phyloP scores from a whole-genome alignment of 2,329 filamentous ascomycete genomes.

The Triangularia setosa region DNA sequence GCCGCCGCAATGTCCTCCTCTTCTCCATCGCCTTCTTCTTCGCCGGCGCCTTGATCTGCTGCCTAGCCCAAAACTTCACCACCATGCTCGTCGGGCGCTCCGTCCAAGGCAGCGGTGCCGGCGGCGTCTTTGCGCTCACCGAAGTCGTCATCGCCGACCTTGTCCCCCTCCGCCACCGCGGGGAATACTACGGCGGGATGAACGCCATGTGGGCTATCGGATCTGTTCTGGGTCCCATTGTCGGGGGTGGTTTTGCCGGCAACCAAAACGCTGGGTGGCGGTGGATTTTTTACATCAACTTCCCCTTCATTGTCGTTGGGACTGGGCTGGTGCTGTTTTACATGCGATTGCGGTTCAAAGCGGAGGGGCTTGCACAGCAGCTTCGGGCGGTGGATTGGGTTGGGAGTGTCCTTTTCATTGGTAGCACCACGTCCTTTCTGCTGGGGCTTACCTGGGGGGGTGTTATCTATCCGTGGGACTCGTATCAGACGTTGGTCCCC shows the following conservation, averaged over 20 bases:
- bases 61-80: constrained; percentile 34
- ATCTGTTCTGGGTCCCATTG: constrained; percentile 28
- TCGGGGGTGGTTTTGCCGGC: constrained; percentile 30
- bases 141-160: constrained; percentile 35
- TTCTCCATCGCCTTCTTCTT: constrained; percentile 32
- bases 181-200: constrained; percentile 28
- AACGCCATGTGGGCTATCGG: constrained; percentile 29
- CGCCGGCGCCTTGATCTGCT: constrained; percentile 46
- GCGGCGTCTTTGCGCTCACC: constrained; percentile 30
- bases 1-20: constrained; percentile 30
- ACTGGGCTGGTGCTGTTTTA: too few relatives aligned
- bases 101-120: constrained; percentile 35
- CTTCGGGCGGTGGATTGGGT: too few relatives aligned
- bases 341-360: too few relatives aligned
- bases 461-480: constrained; percentile 32
- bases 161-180: constrained; percentile 32
- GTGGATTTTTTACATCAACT: too few relatives aligned
- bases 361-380: too few relatives aligned
- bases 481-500: constrained; percentile 33
- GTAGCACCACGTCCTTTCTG: constrained; percentile 24
- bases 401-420: background rate
- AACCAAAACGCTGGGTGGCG: constrained; percentile 30
- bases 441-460: constrained; percentile 29
- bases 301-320: too few relatives aligned
- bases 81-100: constrained; percentile 33